Percentiles rank a stretch among this genome's conserved stretches.
Conservation (phyloP, 257 asterid genomes). For the Phtheirospermum japonicum region DNA sequence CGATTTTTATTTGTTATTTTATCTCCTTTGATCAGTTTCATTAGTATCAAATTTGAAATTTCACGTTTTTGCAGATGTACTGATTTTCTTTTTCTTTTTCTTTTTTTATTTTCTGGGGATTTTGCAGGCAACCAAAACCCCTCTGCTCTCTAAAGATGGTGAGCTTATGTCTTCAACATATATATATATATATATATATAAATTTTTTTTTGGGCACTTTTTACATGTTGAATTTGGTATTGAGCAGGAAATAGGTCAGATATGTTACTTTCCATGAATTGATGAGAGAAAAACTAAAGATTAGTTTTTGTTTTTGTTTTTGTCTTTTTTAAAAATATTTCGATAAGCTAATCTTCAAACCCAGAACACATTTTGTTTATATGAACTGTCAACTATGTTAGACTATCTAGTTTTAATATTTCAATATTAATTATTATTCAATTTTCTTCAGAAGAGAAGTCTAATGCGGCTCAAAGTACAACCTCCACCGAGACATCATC, state of each 20-base stretch:
- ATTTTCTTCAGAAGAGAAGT: conserved; percentile 48
- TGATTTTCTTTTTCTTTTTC: not conserved
- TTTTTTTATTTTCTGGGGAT: not conserved
- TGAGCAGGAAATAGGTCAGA: not conserved
- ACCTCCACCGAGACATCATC: conserved; percentile 44
- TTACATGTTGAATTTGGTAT: not conserved
- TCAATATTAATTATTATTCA: not conserved
- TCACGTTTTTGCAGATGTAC: conserved; percentile 19
- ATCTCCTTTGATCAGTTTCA: not conserved
- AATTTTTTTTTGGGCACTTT: not conserved
- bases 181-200: not conserved
- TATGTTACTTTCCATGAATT: conserved; percentile 1
- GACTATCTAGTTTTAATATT: not conserved
- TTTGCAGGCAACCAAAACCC: conserved; percentile 39
- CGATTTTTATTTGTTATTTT: not conserved
- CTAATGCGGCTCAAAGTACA: conserved; percentile 44
- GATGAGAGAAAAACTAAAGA: not conserved
- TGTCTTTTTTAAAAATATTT: no score
- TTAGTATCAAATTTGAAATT: not conserved
- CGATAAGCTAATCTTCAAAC: not conserved
- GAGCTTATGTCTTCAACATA: conserved; percentile 16
- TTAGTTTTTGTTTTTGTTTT: not conserved
- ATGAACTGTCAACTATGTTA: not conserved
- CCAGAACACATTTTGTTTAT: not conserved
- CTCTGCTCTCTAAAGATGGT: conserved; percentile 40